phyloP scores from a whole-genome alignment of 164 flowering plant species.

The Berberis vulgaris region DNA sequence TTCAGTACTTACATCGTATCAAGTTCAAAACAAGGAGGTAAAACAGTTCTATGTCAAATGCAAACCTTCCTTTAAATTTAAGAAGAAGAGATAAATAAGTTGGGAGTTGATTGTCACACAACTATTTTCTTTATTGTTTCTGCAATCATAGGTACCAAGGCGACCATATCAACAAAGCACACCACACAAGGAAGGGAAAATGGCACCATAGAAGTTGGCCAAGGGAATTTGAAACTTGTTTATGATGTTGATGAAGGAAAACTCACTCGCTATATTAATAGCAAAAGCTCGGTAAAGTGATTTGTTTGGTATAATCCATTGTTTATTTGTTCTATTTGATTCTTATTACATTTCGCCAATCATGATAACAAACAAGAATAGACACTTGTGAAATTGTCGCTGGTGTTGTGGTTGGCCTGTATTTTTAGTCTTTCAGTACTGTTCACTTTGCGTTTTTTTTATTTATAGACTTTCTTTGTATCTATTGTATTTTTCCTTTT shows the following conservation, averaged over 20 bases:
- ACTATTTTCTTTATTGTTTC: slow-evolving; percentile 1
- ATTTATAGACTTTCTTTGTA: background rate
- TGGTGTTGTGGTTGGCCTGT: no score
- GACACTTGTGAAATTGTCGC: background rate
- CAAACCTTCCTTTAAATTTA: background rate
- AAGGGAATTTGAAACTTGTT: slow-evolving; percentile 63
- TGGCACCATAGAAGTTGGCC: slow-evolving; percentile 57
- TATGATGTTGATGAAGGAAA: slow-evolving; percentile 54
- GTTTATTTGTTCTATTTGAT: background rate
- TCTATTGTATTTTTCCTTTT: slow-evolving; percentile 1
- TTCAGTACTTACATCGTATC: slow-evolving; percentile 69
- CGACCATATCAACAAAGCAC: slow-evolving; percentile 31
- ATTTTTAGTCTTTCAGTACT: background rate
- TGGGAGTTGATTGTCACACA: slow-evolving; percentile 1
- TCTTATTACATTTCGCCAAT: background rate
- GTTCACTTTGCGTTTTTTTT: background rate
- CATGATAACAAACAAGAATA: background rate
- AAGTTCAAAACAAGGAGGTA: slow-evolving; percentile 42
- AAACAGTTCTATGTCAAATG: slow-evolving; percentile 1
- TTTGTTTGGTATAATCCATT: background rate
- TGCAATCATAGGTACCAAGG: slow-evolving; percentile 32
- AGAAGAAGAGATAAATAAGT: background rate
- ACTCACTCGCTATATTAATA: slow-evolving; percentile 52
- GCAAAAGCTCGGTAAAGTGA: slow-evolving; percentile 41
- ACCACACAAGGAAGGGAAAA: slow-evolving; percentile 24